Conservation (phyloP, 306 rosid species). For the Malus orientalis region DNA sequence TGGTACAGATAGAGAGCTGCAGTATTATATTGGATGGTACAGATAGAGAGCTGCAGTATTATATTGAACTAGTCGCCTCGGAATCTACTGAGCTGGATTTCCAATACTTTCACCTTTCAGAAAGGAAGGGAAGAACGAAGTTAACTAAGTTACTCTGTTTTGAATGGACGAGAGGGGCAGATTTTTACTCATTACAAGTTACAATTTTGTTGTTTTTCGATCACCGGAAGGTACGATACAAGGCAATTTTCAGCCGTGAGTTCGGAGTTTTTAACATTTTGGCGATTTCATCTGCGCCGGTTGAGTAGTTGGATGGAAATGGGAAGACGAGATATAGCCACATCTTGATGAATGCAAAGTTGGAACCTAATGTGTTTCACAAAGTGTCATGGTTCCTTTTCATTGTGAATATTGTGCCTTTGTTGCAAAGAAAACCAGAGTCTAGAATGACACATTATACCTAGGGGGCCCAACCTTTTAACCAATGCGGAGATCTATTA, state of each 20-base stretch:
- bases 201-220: neutral
- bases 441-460: neutral
- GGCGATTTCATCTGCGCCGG: neutral
- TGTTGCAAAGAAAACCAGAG: neutral
- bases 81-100: slow-evolving; percentile 14
- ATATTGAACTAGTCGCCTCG: slow-evolving; percentile 7
- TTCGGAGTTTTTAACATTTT: neutral
- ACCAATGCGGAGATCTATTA: too few relatives aligned
- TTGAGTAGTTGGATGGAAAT: neutral
- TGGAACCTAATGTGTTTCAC: neutral
- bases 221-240: neutral
- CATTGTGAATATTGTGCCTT: neutral
- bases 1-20: too few relatives aligned
- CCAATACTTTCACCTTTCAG: slow-evolving; percentile 1
- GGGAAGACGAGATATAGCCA: neutral
- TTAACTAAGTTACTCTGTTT: neutral
- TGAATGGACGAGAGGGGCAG: neutral
- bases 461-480: neutral
- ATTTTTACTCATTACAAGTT: neutral
- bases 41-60: slow-evolving; percentile 1
- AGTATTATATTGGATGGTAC: neutral
- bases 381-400: neutral
- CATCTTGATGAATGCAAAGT: neutral
- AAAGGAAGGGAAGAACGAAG: neutral
- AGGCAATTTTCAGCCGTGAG: neutral